Evolutionary conservation across 2,329 filamentous ascomycete genomes (phyloP).

Genomic region (Leptographium wingfieldii): DNA sequence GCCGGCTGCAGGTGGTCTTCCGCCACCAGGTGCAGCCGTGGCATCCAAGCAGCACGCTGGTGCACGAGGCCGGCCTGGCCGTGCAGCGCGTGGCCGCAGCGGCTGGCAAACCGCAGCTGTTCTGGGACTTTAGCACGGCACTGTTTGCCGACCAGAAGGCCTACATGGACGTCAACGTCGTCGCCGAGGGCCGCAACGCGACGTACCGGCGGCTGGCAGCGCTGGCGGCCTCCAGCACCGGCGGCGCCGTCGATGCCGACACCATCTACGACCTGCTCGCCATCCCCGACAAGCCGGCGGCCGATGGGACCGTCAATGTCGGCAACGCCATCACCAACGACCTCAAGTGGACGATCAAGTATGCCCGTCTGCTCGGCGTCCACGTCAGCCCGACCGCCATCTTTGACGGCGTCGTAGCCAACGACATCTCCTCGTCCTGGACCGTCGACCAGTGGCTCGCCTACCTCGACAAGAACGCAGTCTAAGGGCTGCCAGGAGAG

Average conservation of each 20-base stretch:
- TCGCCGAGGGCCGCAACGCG: slow-evolving; percentile 70
- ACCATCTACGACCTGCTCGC: slow-evolving; percentile 55
- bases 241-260: slow-evolving; percentile 59
- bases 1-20: slow-evolving; percentile 62
- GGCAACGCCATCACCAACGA: slow-evolving; percentile 79
- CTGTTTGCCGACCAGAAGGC: slow-evolving; percentile 55
- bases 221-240: slow-evolving; percentile 53
- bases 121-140: slow-evolving; percentile 65
- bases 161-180: slow-evolving; percentile 77
- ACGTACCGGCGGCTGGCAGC: slow-evolving; percentile 72
- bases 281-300: slow-evolving; percentile 53
- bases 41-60: slow-evolving; percentile 76
- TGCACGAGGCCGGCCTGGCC: slow-evolving; percentile 73
- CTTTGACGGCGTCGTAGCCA: slow-evolving; percentile 74
- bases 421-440: slow-evolving; percentile 68
- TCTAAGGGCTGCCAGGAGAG: background rate
- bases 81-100: slow-evolving; percentile 50
- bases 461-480: slow-evolving; percentile 51
- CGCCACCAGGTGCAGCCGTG: slow-evolving; percentile 89
- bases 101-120: slow-evolving; percentile 41
- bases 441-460: slow-evolving; percentile 71
- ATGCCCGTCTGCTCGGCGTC: slow-evolving; percentile 63
- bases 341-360: slow-evolving; percentile 73
- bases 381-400: slow-evolving; percentile 88
- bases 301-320: slow-evolving; percentile 57